Percentiles rank a stretch among this genome's conserved stretches.
Evolutionary conservation across 1,139 yeast genomes (phyloP).

Genomic region (Kazachstania sp.): DNA sequence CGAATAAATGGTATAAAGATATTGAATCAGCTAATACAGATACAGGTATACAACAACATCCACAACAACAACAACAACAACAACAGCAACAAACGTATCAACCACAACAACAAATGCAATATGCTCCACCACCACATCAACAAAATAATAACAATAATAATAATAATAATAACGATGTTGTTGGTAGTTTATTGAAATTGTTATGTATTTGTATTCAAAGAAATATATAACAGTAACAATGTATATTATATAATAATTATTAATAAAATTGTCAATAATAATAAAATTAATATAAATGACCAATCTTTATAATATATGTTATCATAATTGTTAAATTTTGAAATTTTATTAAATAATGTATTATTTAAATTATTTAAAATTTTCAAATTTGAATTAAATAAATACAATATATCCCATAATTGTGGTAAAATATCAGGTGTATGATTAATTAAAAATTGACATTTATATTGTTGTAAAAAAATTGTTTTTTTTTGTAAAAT

Average conservation of each 20-base stretch:
- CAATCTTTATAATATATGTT: not conserved
- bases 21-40: not conserved
- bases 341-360: not conserved
- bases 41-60: constrained; percentile 2
- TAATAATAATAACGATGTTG: constrained; percentile 8
- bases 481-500: not conserved
- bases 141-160: not conserved
- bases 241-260: not conserved
- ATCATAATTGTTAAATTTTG: not conserved
- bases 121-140: constrained; percentile 8
- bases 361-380: not conserved
- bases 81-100: constrained; percentile 6
- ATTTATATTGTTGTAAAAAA: not conserved
- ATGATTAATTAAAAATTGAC: not conserved
- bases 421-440: constrained; percentile 1
- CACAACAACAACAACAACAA: constrained; percentile 8
- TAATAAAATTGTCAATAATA: not conserved
- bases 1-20: constrained; percentile 3
- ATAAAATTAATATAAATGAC: not conserved
- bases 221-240: constrained; percentile 1
- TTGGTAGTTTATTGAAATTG: constrained; percentile 10
- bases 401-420: not conserved
- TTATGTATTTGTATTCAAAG: constrained; percentile 13
- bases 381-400: not conserved
- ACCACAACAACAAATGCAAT: constrained; percentile 3